These are phyloP conservation scores for Coemansia sp. DNA, from an alignment of 192 early-diverging fungal genomes.

Conservation along the genomic window DNA sequence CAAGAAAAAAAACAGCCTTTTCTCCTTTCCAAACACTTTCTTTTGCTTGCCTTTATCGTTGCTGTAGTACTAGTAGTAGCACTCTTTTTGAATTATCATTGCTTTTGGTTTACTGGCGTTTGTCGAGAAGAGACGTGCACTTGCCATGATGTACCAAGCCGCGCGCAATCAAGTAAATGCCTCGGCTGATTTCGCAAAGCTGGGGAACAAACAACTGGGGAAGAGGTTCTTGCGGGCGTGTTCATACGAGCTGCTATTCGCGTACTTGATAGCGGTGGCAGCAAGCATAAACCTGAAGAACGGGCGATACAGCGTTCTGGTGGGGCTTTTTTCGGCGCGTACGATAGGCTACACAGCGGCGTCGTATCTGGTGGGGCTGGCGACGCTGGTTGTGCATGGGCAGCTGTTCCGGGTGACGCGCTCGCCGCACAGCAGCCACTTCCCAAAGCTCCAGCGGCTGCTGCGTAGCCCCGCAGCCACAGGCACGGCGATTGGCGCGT, in stretches of 20 bases:
- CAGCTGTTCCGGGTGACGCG: slow-evolving; percentile 39
- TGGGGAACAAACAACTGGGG: slow-evolving; percentile 25
- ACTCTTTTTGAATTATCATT: not conserved
- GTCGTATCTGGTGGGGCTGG: slow-evolving; percentile 29
- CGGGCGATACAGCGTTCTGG: slow-evolving; percentile 19
- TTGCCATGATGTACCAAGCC: slow-evolving; percentile 26
- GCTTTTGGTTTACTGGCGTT: not conserved
- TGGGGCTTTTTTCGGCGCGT: slow-evolving; percentile 30
- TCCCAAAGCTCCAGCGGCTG: slow-evolving; percentile 45
- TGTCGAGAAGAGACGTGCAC: slow-evolving; percentile 4
- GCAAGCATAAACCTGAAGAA: slow-evolving; percentile 26
- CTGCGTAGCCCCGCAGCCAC: slow-evolving; percentile 32
- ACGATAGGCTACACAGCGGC: slow-evolving; percentile 33
- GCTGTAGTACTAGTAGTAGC: not conserved
- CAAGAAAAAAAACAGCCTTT: not conserved
- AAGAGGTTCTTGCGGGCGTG: slow-evolving; percentile 49
- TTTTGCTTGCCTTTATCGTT: not conserved
- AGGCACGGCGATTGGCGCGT: slow-evolving; percentile 10
- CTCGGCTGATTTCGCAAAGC: slow-evolving; percentile 49
- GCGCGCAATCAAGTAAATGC: slow-evolving; percentile 35
- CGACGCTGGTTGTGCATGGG: slow-evolving; percentile 21
- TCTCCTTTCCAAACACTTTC: not conserved
- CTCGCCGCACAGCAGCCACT: slow-evolving; percentile 37
- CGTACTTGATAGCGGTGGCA: slow-evolving; percentile 34
- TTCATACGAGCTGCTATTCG: slow-evolving; percentile 37